Base-by-base conservation (phyloP, 345 rosid species). In the Syzygium grande region DNA sequence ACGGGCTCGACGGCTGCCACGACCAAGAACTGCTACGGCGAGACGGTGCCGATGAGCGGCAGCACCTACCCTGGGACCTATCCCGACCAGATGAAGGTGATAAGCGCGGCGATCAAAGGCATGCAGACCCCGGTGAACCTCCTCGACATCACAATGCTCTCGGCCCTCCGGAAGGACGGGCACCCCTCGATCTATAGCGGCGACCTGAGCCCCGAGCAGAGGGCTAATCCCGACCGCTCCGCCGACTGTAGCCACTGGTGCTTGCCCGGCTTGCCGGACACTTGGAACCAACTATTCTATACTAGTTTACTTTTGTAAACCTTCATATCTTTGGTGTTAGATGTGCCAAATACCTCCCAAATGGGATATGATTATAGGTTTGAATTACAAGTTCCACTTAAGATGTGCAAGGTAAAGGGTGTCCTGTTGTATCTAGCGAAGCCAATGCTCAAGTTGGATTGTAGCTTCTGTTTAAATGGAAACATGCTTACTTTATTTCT, bases 241-340 rank as follows among this genome's bases (percentile, higher is more conserved):
- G 96, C 99, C 41, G 99, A 97, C 92, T 96, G 99, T 89, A 97
- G 99, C 93, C 99, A 96, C 89, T 97, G 99, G 99, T 96, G 99
- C 93, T 96, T 97, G 84, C 99, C 99, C 78, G 99, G 99, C 30
- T 89, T 97, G 54, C 99, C 99, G 30, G 99, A 96, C 89, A 95
- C 98, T 86, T 97, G 99, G 99, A 97, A 96, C 90, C 94, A 95
- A 84, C 87, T 96, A 46, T 90, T 97, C 86, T 95, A 94, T 73
- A 89, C 95, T 68, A 89, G 89, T 83, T 90, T 95, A 89, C 88
- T 97, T 25, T 49, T 23, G 79, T 55, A 79, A 59, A 73, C 80
- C 19, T 34, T 19, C 80, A 19, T 19, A 19, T 73, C 25, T 73
- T 73, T 4, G 46, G 46, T 4, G 80, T 73, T 34, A 34, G 49